Evolutionary conservation across 371 early-diverging fungal genomes (phyloP).

Genomic region (Nematocida ausubeli): DNA sequence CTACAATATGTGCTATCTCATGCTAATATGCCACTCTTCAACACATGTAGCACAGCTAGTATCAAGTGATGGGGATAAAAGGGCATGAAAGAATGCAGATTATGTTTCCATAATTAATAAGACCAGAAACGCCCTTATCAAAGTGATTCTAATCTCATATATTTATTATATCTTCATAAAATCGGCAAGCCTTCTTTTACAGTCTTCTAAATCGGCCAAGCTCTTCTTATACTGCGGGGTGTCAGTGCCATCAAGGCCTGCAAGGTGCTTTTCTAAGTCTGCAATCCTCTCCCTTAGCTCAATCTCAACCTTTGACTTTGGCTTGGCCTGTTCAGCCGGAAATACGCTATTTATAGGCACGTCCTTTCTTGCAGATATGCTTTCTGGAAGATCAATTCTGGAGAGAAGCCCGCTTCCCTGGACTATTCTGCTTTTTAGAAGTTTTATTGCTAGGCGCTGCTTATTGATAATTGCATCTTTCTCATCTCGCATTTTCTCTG

Average conservation of each 20-base stretch:
- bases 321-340: not conserved
- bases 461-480: conserved; percentile 50
- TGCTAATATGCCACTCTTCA: no score
- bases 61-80: no score
- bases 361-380: not conserved
- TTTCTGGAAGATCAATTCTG: not conserved
- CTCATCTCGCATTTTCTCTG: conserved; percentile 29
- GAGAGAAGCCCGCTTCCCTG: not conserved
- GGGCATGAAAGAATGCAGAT: no score
- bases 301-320: not conserved
- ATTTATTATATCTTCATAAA: conserved; percentile 19
- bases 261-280: not conserved
- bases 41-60: no score
- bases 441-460: conserved; percentile 35
- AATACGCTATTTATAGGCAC: not conserved
- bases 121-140: no score
- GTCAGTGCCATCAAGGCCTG: not conserved
- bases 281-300: conserved; percentile 33
- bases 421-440: conserved; percentile 31
- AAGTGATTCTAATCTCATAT: no score
- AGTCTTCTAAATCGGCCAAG: conserved; percentile 43
- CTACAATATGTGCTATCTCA: no score
- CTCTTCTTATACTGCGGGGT: conserved; percentile 3
- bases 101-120: no score
- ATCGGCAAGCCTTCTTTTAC: conserved; percentile 29